phyloP scores from a whole-genome alignment of 805 yeast species.

The Ogataea corticis region DNA sequence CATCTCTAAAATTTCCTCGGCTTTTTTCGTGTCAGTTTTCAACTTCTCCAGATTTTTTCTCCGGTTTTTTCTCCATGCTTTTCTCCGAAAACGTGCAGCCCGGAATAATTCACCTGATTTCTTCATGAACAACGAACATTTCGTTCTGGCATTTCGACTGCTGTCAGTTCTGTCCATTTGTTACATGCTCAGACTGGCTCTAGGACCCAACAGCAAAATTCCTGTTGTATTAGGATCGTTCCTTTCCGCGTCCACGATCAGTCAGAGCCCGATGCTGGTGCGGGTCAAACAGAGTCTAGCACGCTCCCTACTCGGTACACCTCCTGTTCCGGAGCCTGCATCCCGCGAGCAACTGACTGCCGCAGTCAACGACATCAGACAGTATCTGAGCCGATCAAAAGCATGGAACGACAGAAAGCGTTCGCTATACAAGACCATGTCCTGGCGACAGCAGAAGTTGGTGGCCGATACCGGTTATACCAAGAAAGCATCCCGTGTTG shows the following conservation, averaged over 20 bases:
- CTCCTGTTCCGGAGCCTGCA: constrained; percentile 9
- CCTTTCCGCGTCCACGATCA: constrained; percentile 33
- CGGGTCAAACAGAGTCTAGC: constrained; percentile 15
- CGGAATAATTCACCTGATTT: no score
- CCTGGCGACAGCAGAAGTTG: constrained; percentile 56
- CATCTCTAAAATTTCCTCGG: not conserved
- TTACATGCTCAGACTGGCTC: constrained; percentile 23
- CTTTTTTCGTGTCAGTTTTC: not conserved
- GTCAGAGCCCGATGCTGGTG: constrained; percentile 26
- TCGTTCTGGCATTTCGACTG: constrained; percentile 31
- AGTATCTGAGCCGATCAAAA: constrained; percentile 41
- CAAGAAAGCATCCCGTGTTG: constrained; percentile 51
- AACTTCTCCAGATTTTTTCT: not conserved
- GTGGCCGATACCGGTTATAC: constrained; percentile 55
- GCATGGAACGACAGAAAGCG: constrained; percentile 48
- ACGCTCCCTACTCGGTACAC: constrained; percentile 1
- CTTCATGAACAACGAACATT: constrained; percentile 2
- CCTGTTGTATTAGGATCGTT: constrained; percentile 28
- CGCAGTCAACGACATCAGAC: constrained; percentile 49
- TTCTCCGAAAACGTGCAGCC: not conserved
- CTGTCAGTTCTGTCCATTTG: constrained; percentile 28
- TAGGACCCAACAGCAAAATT: constrained; percentile 24
- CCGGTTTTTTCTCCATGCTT: not conserved
- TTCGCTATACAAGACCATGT: constrained; percentile 45
- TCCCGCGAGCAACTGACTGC: constrained; percentile 32